phyloP scores from a whole-genome alignment of 208 protist species.

The Borovskyia barvae region DNA sequence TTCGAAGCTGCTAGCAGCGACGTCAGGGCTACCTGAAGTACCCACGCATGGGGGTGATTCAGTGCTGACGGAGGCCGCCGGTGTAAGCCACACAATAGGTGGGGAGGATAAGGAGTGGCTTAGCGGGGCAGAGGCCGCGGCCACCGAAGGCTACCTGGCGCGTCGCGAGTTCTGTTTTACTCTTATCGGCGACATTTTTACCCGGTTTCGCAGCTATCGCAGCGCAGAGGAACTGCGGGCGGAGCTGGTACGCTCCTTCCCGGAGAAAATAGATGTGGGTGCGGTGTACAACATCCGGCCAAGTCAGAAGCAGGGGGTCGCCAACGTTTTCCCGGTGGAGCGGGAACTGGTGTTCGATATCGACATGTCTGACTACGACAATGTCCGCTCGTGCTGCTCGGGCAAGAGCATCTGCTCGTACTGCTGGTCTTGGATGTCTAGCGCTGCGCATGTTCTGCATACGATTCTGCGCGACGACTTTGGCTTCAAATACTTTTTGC shows the following conservation, averaged over 20 bases:
- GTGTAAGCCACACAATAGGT: background rate
- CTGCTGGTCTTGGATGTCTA: slow-evolving; percentile 98
- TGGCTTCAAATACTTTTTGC: slow-evolving; percentile 96
- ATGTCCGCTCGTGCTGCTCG: slow-evolving; percentile 95
- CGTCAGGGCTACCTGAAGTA: background rate
- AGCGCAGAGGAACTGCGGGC: slow-evolving; percentile 63
- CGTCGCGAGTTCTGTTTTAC: slow-evolving; percentile 91
- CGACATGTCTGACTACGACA: slow-evolving; percentile 99
- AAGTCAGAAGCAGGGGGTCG: slow-evolving; percentile 76
- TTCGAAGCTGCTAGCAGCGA: background rate
- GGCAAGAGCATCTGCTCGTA: slow-evolving; percentile 94
- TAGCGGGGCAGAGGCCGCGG: slow-evolving; percentile 13
- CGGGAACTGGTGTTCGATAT: slow-evolving; percentile 99
- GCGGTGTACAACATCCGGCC: slow-evolving; percentile 87
- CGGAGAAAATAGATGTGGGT: slow-evolving; percentile 90
- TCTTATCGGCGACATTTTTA: slow-evolving; percentile 87
- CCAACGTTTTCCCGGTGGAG: slow-evolving; percentile 80
- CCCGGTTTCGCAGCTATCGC: slow-evolving; percentile 81
- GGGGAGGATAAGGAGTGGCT: background rate
- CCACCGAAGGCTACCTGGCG: slow-evolving; percentile 62
- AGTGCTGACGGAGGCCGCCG: background rate
- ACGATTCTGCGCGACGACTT: slow-evolving; percentile 92
- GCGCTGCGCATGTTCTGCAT: slow-evolving; percentile 92
- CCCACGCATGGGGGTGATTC: background rate
- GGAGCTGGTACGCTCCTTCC: slow-evolving; percentile 73